Evolutionary conservation across 306 rosid species (phyloP).

Genomic region (Lathyrus aphaca): DNA sequence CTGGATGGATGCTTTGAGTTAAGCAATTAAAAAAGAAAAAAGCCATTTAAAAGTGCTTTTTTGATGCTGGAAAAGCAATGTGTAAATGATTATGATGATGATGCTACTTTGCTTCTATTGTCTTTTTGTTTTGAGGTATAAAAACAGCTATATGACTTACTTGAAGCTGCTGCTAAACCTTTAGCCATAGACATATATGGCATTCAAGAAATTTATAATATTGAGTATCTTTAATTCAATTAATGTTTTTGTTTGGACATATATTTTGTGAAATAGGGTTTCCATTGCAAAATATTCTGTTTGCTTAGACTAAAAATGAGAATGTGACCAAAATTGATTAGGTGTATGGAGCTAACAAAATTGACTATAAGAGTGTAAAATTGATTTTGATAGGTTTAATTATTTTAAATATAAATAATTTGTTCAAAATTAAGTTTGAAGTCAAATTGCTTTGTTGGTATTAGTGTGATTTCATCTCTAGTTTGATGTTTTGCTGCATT

Average conservation of each 20-base stretch:
- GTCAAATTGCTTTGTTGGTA: too few relatives aligned
- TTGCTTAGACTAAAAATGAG: too few relatives aligned
- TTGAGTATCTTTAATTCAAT: constrained; percentile 13
- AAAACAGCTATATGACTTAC: constrained; percentile 44
- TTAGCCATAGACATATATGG: constrained; percentile 43
- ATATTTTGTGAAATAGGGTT: too few relatives aligned
- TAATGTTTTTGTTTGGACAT: not conserved
- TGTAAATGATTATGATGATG: constrained; percentile 24
- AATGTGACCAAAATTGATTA: too few relatives aligned
- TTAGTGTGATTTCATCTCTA: too few relatives aligned
- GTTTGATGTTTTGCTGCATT: too few relatives aligned
- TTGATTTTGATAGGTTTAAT: too few relatives aligned
- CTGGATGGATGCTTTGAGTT: constrained; percentile 85
- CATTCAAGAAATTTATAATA: constrained; percentile 42
- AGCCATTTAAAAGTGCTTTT: constrained; percentile 31
- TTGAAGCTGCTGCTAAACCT: constrained; percentile 42
- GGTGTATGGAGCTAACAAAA: too few relatives aligned
- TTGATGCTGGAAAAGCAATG: constrained; percentile 33
- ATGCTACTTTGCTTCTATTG: constrained; percentile 36
- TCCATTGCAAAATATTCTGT: too few relatives aligned
- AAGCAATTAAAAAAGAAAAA: constrained; percentile 36
- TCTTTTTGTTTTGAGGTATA: constrained; percentile 35
- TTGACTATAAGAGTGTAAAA: too few relatives aligned
- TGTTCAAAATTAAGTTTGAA: too few relatives aligned
- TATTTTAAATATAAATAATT: too few relatives aligned